Percentiles rank a stretch among this genome's conserved stretches.
Evolutionary conservation across 2,329 filamentous ascomycete species (phyloP).

Genomic region (Knufia petricola): DNA sequence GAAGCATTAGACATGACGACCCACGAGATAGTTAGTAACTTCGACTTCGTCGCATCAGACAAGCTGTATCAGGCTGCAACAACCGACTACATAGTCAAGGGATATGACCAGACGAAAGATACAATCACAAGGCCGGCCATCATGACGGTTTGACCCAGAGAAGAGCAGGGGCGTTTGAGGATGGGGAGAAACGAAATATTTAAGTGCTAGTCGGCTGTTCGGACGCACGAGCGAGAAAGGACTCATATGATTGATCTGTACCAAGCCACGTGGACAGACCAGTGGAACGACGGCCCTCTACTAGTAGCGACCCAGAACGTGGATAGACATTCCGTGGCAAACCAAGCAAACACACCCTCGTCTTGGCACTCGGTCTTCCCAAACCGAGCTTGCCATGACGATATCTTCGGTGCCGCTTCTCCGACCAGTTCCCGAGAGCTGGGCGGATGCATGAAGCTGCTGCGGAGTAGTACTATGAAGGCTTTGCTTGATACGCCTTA

Average conservation of each 20-base stretch:
- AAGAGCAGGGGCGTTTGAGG: conserved; percentile 11
- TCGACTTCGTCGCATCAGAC: conserved; percentile 10
- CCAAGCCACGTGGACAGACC: too few species aligned
- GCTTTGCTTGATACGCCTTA: background rate
- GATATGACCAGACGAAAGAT: conserved; percentile 10
- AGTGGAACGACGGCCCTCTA: too few species aligned
- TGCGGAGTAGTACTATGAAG: too few species aligned
- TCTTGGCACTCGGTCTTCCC: background rate
- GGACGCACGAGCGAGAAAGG: conserved; percentile 8
- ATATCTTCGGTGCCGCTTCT: background rate
- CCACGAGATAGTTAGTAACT: conserved; percentile 15
- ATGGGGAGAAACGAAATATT: conserved; percentile 9
- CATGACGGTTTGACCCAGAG: conserved; percentile 9
- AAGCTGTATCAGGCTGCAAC: conserved; percentile 16
- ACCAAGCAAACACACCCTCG: too few species aligned
- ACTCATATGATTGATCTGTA: background rate
- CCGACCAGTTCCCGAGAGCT: background rate
- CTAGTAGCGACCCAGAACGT: too few species aligned
- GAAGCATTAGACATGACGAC: conserved; percentile 13
- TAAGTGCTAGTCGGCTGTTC: conserved; percentile 9
- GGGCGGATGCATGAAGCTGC: background rate
- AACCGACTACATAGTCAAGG: conserved; percentile 15
- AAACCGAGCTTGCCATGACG: background rate
- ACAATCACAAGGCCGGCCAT: conserved; percentile 13
- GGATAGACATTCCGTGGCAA: too few species aligned